Base-by-base conservation (phyloP, 352 stramenopile species). In the Phytophthora melonis region DNA sequence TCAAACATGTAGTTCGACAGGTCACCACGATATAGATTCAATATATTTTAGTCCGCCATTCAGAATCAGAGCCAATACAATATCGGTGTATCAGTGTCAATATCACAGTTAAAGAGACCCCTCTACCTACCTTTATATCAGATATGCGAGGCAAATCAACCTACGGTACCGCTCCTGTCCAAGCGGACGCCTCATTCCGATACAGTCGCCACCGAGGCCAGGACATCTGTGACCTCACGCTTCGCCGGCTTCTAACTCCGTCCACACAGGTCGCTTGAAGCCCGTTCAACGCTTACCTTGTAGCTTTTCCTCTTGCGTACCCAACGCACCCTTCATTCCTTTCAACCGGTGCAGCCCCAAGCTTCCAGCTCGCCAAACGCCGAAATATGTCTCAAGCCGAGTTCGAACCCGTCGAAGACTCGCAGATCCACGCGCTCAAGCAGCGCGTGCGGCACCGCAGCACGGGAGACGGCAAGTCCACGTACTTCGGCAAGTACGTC, bases 401-500 rank as follows among this genome's bases (percentile, higher is more conserved):
- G 8, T 63, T 54, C 63, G 58, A 84, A 41, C 45, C 67, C 11
- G 13, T 68, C 39, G 59, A 77, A 50, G 43, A 64, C n/a, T 71
- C 64, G 49, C 71, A 87, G 58, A 47, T 82, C 21, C 71, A 75
- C 52, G 78, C 80, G 55, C 76, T 95, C 27, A 82, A 87, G 39
- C 83, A 88, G 63, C 86, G 88, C 56, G 88, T 95, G 64, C 88
- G 88, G 56, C 88, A 95, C 60, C 86, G 85, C 66, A 90, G 83
- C 32, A 84, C 76, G 36, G 76, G 75, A 13, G 86, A 93, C 55
- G 85, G 88, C 58, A 96, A 96, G 72, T 88, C 89, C 58, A 95
- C 84, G 68, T 96, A 96, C 74, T 96, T 96, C 78, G 87, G 88
- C 70, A 96, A 94, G 73, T 96, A 96, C 60, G 89, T 96, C 45